Base-by-base conservation (phyloP, 768 basidiomycete genomes). In the Psilocybe cyanescens region DNA sequence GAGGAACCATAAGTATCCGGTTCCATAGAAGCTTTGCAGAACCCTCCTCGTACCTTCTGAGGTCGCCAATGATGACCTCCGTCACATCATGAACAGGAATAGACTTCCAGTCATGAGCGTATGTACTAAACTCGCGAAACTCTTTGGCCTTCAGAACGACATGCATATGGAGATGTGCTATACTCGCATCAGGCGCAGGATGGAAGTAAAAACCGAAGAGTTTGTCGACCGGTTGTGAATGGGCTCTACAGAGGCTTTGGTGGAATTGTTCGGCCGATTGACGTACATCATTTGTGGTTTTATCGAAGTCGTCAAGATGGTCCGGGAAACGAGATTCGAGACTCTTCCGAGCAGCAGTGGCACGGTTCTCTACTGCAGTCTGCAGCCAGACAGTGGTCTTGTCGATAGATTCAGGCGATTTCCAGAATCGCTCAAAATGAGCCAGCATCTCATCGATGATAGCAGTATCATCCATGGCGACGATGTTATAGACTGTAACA, bases 141-240 rank as follows among this genome's bases (percentile, higher is more conserved):
- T 45, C 41, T 9, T 28, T 24, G 7, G 37, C 37, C 6, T 37
- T 11, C 6, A 62, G 31, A 16, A 62, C 39, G 31, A 11, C 11
- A 29, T 62, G 60, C 60, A 62, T 62, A 28, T 62, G 60, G 4
- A 62, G 60, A 24, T 62, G 48, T 3, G 49, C 60, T 6, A 62
- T 46, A n/a, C 50, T 57, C 30, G 60, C 60, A 6, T 62, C 41
- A 3, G 60, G 60, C 1, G 60, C 60, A 37, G 60, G 60, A 29
- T 62, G 60, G 33, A 62, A 62, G 9, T 39, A 48, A 17, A 62
- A 57, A 19, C 48, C 11, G 19, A 62, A 29, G 8, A 49, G 8
- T 17, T 57, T 31, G 12, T 51, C 50, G 29, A 45, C 48, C n/a
- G 41, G 19, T 14, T 39, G 45, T 8, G 37, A 17, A 16, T 30